Evolutionary conservation across 2,329 filamentous ascomycete species (phyloP), one percentile per base, ranked within the genome.

Genomic region (Colletotrichum sp.): DNA sequence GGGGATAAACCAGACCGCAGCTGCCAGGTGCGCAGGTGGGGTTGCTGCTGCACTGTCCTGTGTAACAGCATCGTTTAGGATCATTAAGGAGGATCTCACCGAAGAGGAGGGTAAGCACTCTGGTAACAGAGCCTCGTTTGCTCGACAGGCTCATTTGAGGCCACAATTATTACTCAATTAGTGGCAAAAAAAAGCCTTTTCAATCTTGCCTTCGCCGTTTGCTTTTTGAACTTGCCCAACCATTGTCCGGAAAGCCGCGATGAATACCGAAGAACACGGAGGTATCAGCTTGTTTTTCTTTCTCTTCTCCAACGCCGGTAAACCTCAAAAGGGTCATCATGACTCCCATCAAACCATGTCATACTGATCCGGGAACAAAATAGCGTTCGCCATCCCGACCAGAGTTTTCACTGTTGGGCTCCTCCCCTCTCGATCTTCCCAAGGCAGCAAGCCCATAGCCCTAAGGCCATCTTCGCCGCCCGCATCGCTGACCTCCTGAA

Each of bases 371-470:
- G 85, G 85, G 78, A 87, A 87, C 71, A 87, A 74, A n/a, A 87
- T 84, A 61, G 79, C 80, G 70, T 87, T 86, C 5, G 84, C 85
- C 81, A 85, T 82, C 8, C 81, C 79, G 62, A 87, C 69, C 16
- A 86, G 80, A 43, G 78, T 79, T 75, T 80, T 80, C 78, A 86
- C 85, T 16, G 70, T 73, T n/a, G 84, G 81, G 13, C 79, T 78
- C 13, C 70, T 66, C 13, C 81, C 83, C 32, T 84, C 82, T 27
- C 83, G 81, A 70, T 86, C 84, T 36, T 86, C 84, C 82, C 84
- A 87, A 1, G 86, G 85, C 67, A 85, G 71, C 66, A 87, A 52
- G 0, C 86, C 86, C 85, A 87, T 86, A 1, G 86, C 84, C 22
- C 85, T 79, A 70, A 87, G 77, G 15, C 82, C 86, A 5, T 86